Evolutionary conservation across 139 green algal species (phyloP), one percentile per base, ranked within the genome.

Genomic region (Tetradesmus lagerheimii): DNA sequence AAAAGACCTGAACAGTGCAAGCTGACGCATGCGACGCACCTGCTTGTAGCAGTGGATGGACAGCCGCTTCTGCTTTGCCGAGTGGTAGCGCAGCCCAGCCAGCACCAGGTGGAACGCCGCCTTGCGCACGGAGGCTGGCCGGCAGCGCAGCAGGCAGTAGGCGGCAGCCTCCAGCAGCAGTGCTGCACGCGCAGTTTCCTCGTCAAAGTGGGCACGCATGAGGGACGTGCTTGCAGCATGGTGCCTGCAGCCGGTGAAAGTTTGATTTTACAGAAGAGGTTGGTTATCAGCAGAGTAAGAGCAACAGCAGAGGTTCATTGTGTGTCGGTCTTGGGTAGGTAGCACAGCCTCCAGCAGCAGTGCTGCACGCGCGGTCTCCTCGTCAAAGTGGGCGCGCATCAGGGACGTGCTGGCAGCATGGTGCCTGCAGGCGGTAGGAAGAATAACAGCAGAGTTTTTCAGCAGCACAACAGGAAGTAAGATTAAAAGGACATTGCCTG

Each of bases 71-170:
- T 97, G 95, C 12, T 84, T 89, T 15, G 91, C 92, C 41, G 93
- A 89, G 87, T 97, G 94, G 94, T 96, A 99, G 39, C 97, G 93
- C 88, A 99, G 94, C 14, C 96, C 97, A 1, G 97, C 96, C 76
- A 99, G 95, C 41, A 99, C 97, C 81, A 98, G 94, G 64, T 98
- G 93, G 91, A 99, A 99, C 8, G 94, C 96, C 89, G 96, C 98
- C 88, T 96, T 97, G 90, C 96, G 95, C 23, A 89, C 29, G 67
- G 79, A 90, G 0, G 96, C 92, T 23, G 92, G 89, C 15, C 89
- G 86, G 31, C 64, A 78, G 43, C 89, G 93, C 80, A 99, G 94
- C 89, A 97, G 96, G 34, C 71, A 91, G 62, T 95, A 93, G 1
- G 96, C 97, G 25, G 96, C 95, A 92, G 97, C 95, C 94, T 99